These are phyloP conservation scores for Cyberlindnera maritima DNA, from an alignment of 805 yeast genomes.

Conservation along the genomic window DNA sequence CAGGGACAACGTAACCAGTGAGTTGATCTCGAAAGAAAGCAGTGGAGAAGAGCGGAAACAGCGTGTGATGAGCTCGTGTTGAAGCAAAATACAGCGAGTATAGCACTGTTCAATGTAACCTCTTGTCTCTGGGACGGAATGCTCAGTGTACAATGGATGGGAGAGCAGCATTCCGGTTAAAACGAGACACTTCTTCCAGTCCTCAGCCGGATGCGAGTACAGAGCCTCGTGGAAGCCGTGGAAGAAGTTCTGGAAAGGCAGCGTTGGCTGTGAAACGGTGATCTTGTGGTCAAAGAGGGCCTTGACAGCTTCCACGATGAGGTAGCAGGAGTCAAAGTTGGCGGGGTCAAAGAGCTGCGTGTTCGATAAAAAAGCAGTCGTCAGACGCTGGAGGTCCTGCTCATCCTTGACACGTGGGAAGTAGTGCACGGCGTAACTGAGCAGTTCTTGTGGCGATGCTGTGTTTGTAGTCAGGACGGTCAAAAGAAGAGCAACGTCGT, in stretches of 20 bases:
- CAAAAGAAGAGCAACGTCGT: constrained; percentile 29
- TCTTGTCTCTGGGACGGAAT: constrained; percentile 28
- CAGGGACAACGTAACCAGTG: constrained; percentile 14
- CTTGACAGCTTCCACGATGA: constrained; percentile 47
- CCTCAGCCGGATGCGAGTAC: constrained; percentile 30
- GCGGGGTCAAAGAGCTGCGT: constrained; percentile 30
- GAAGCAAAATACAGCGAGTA: constrained; percentile 28
- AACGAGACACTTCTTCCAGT: constrained; percentile 45
- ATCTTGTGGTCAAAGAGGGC: constrained; percentile 43
- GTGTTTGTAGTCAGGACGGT: constrained; percentile 14
- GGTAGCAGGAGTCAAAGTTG: constrained; percentile 29
- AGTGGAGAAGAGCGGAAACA: constrained; percentile 11
- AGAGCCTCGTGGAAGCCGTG: constrained; percentile 32
- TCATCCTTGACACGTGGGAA: constrained; percentile 44
- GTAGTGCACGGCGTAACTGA: constrained; percentile 43
- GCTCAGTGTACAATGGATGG: constrained; percentile 32
- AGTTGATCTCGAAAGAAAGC: constrained; percentile 24
- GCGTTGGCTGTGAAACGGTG: constrained; percentile 42
- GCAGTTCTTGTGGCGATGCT: constrained; percentile 10
- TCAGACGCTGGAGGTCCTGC: constrained; percentile 37
- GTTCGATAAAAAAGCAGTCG: constrained; percentile 39
- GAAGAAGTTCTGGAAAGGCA: constrained; percentile 39
- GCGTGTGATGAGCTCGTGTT: constrained; percentile 26
- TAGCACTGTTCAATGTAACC: constrained; percentile 40
- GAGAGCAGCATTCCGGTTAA: constrained; percentile 41